A percentile compares a stretch with the other conserved stretches of the same genome.
Evolutionary conservation across 202 grass and related monocot species (phyloP).

Genomic region (Brachypodium distachyon): DNA sequence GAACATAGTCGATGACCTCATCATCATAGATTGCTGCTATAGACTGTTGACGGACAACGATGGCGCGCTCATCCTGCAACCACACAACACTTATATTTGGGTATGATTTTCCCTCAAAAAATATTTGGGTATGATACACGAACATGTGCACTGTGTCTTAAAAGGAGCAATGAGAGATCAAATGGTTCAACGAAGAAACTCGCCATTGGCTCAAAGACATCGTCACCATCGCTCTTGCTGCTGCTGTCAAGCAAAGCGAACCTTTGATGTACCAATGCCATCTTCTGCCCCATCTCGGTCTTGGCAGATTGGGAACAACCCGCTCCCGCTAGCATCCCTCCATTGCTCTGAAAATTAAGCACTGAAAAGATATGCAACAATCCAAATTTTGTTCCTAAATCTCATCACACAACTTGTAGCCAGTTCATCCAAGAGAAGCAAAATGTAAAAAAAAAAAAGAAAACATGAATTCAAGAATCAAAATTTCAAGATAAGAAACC

Average conservation of each 20-base stretch:
- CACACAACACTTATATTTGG: neutral
- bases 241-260: conserved; percentile 6
- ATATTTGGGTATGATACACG: neutral
- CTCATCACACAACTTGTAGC: no score
- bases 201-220: neutral
- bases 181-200: neutral
- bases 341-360: neutral
- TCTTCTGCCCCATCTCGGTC: conserved; percentile 32
- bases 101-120: no score
- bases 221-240: neutral
- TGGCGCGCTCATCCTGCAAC: neutral
- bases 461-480: no score
- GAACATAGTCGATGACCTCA: neutral
- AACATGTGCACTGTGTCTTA: neutral
- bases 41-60: neutral
- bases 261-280: conserved; percentile 12
- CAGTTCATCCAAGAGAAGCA: neutral
- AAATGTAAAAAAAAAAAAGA: no score
- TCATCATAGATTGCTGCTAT: neutral
- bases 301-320: neutral
- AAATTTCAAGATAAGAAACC: no score
- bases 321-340: neutral
- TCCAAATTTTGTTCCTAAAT: no score
- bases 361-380: no score
- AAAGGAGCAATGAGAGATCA: neutral